Evolutionary conservation across 371 early-diverging fungal genomes (phyloP).

Genomic region (Apophysomyces sp.): DNA sequence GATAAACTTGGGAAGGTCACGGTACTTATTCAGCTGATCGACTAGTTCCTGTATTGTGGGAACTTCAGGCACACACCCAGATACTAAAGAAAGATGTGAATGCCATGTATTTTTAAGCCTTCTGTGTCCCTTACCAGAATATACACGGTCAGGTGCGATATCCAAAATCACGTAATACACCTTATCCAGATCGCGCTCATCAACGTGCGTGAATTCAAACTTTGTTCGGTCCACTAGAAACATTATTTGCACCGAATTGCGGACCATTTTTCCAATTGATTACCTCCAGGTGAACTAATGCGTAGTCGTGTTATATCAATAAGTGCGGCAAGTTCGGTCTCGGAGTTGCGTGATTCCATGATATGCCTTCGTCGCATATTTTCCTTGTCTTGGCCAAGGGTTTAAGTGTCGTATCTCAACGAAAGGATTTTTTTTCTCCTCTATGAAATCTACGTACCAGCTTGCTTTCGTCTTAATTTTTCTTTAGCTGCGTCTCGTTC

Average conservation of each 20-base stretch:
- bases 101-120: not conserved
- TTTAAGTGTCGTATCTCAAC: too few relatives aligned
- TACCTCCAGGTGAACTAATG: not conserved
- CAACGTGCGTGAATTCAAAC: conserved; percentile 6
- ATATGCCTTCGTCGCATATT: not conserved
- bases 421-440: too few relatives aligned
- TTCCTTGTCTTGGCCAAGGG: not conserved
- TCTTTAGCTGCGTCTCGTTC: not conserved
- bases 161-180: conserved; percentile 1
- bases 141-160: not conserved
- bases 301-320: not conserved
- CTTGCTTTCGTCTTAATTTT: not conserved
- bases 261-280: not conserved
- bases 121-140: conserved; percentile 5
- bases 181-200: conserved; percentile 4
- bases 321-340: not conserved
- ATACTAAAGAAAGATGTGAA: not conserved
- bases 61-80: not conserved
- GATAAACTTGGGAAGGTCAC: conserved; percentile 6
- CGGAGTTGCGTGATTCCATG: not conserved
- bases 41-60: conserved; percentile 1
- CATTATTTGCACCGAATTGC: too few relatives aligned
- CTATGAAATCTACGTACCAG: not conserved
- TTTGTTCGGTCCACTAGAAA: not conserved
- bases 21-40: not conserved